phyloP scores from a whole-genome alignment of 164 flowering plant genomes.

The Magnolia kwangsiensis region DNA sequence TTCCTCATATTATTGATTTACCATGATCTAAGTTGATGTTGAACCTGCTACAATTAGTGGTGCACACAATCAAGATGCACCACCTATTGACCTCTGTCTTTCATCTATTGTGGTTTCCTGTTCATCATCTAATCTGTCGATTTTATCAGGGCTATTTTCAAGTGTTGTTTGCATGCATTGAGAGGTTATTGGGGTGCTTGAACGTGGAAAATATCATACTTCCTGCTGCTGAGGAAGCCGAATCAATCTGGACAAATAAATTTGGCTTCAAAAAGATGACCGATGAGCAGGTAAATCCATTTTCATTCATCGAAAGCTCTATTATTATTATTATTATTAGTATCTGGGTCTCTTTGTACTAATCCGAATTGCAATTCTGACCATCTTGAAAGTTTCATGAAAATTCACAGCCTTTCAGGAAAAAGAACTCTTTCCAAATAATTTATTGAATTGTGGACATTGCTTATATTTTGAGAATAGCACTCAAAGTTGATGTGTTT shows the following conservation, averaged over 20 bases:
- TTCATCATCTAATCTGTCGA: not conserved
- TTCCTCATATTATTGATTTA: too few species aligned
- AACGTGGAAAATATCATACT: conserved; percentile 71
- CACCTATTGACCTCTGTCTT: not conserved
- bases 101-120: not conserved
- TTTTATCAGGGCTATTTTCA: conserved; percentile 76
- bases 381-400: not conserved
- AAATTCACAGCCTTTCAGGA: too few species aligned
- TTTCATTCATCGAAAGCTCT: not conserved
- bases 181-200: conserved; percentile 49
- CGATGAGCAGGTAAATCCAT: conserved; percentile 54
- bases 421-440: too few species aligned
- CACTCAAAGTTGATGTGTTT: too few species aligned
- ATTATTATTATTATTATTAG: too few species aligned
- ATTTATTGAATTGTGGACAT: too few species aligned
- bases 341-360: too few species aligned
- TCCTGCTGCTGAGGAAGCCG: conserved; percentile 92
- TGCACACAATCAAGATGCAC: not conserved
- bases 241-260: conserved; percentile 76
- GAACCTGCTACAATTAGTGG: not conserved
- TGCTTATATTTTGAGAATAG: too few species aligned
- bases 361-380: not conserved
- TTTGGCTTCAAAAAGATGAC: conserved; percentile 75
- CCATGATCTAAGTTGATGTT: not conserved
- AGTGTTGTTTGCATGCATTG: conserved; percentile 69